A percentile compares a stretch with the other conserved stretches of the same genome.
These are phyloP conservation scores for Oryza australiensis DNA, from an alignment of 176 grass and related monocot species.

Conservation along the genomic window DNA sequence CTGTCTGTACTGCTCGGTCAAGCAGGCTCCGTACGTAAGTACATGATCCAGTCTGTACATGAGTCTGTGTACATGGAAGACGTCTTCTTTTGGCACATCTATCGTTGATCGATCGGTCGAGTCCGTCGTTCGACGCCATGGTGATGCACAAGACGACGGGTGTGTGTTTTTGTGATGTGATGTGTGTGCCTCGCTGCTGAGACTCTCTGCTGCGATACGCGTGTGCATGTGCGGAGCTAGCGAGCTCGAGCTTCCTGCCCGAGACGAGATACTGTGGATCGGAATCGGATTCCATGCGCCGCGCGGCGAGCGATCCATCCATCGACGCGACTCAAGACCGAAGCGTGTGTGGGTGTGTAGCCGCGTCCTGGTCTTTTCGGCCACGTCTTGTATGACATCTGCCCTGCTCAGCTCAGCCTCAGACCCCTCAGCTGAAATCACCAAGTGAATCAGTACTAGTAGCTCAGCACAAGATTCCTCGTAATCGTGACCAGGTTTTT, in stretches of 20 bases:
- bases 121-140: background rate
- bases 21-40: background rate
- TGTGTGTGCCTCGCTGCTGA: background rate
- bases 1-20: background rate
- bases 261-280: background rate
- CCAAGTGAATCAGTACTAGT: background rate
- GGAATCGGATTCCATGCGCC: conserved; percentile 23
- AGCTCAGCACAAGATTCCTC: background rate
- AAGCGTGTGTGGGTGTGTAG: background rate
- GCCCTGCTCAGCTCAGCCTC: too few species aligned
- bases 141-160: conserved; percentile 32
- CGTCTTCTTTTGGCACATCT: background rate
- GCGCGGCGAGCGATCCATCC: background rate
- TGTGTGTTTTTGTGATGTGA: background rate
- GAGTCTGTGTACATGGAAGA: background rate
- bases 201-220: background rate
- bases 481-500: background rate
- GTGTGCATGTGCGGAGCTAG: background rate
- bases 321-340: background rate
- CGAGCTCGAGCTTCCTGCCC: conserved; percentile 27
- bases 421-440: background rate
- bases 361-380: background rate
- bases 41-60: background rate
- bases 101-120: background rate
- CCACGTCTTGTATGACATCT: background rate